phyloP scores from a whole-genome alignment of 768 basidiomycete genomes.

The Kwoniella mangroviensis region DNA sequence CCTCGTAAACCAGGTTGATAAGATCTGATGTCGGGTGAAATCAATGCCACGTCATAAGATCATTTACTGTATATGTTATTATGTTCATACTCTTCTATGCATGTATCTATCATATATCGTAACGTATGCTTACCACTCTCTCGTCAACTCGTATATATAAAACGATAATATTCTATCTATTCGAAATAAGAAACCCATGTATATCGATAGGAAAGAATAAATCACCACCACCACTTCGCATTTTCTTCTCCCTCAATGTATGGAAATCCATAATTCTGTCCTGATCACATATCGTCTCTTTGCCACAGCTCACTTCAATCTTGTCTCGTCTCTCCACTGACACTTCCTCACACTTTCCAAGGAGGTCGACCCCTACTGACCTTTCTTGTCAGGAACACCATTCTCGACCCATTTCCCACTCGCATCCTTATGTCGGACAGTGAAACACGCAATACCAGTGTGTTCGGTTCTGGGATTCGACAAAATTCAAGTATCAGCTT shows the following conservation, averaged over 20 bases:
- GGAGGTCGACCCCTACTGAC: slow-evolving; percentile 20
- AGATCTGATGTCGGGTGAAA: neutral
- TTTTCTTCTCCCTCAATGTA: neutral
- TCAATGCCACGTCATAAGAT: neutral
- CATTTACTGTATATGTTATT: neutral
- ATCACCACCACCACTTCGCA: neutral
- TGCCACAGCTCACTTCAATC: too few relatives aligned
- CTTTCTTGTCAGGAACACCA: slow-evolving; percentile 39
- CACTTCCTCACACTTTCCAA: neutral
- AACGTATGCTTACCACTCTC: neutral
- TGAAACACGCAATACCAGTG: slow-evolving; percentile 93
- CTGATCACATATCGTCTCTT: too few relatives aligned
- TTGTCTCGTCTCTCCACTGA: too few relatives aligned
- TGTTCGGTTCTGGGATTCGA: slow-evolving; percentile 71
- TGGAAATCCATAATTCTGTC: neutral
- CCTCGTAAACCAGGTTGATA: too few relatives aligned
- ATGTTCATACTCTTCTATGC: neutral
- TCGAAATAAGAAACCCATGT: neutral
- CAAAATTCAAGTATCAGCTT: too few relatives aligned
- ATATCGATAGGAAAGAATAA: neutral
- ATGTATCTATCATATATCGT: neutral
- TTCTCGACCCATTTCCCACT: slow-evolving; percentile 57
- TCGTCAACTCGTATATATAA: neutral
- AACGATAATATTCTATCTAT: neutral
- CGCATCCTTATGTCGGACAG: slow-evolving; percentile 79